Percentiles rank a stretch among this genome's conserved stretches.
Evolutionary conservation across 106 monocot species (phyloP).

Genomic region (Dendrobium huoshanense): DNA sequence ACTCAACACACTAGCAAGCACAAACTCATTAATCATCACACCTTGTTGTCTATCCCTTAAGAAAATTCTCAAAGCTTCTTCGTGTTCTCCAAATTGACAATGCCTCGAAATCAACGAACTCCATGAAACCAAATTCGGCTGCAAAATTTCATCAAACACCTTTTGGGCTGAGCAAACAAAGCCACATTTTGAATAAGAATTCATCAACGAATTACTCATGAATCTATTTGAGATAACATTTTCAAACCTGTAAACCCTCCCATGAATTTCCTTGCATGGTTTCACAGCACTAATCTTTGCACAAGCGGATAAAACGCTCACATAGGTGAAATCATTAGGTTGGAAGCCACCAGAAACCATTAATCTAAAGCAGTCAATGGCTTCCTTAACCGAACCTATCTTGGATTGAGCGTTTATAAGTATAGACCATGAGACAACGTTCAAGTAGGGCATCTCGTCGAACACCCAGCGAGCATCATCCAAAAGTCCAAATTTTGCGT

Average conservation of each 20-base stretch:
- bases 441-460: constrained; percentile 15
- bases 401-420: constrained; percentile 12
- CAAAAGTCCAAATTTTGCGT: constrained; percentile 1
- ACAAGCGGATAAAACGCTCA: constrained; percentile 15
- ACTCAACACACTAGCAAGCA: constrained; percentile 13
- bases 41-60: constrained; percentile 1
- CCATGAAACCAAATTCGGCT: constrained; percentile 24
- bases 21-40: constrained; percentile 23
- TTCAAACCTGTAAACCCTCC: constrained; percentile 2
- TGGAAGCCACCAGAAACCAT: constrained; percentile 12
- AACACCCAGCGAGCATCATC: constrained; percentile 18
- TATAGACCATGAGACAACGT: constrained; percentile 20
- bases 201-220: constrained; percentile 18
- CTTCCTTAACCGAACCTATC: background rate
- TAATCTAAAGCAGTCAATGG: constrained; percentile 8
- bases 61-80: constrained; percentile 20
- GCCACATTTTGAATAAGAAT: constrained; percentile 23
- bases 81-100: constrained; percentile 10
- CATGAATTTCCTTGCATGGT: constrained; percentile 18
- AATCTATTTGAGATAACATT: background rate
- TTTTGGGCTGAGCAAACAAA: constrained; percentile 3
- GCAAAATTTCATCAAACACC: constrained; percentile 16
- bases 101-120: constrained; percentile 21
- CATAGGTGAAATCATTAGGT: constrained; percentile 18
- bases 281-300: constrained; percentile 1